Evolutionary conservation across 75 land plant species (phyloP).

Genomic region (Pinus taeda): DNA sequence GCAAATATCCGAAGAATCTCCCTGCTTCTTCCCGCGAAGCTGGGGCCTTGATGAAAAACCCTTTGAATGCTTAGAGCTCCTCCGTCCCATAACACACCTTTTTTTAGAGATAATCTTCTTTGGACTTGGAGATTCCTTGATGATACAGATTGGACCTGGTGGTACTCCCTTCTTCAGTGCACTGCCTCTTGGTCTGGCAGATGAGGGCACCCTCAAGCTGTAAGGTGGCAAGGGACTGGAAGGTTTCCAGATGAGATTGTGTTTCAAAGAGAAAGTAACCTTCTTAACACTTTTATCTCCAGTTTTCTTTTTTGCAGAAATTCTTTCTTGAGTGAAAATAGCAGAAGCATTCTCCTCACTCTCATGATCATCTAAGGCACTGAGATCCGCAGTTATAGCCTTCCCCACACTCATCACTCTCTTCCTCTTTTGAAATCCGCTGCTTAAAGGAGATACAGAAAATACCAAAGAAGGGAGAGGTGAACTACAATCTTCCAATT

Average conservation of each 20-base stretch:
- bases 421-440: conserved; percentile 59
- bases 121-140: conserved; percentile 6
- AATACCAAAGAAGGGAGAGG: conserved; percentile 9
- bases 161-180: conserved; percentile 47
- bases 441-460: conserved; percentile 5
- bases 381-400: not conserved
- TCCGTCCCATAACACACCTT: not conserved
- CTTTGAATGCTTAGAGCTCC: not conserved
- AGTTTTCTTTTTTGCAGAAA: not conserved
- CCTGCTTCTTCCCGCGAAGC: not conserved
- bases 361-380: conserved; percentile 10
- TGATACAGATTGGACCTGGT: conserved; percentile 38
- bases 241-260: conserved; percentile 51
- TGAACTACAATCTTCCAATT: conserved; percentile 6
- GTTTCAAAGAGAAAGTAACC: conserved; percentile 41
- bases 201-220: conserved; percentile 37
- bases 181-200: conserved; percentile 50
- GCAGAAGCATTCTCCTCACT: not conserved
- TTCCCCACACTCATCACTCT: conserved; percentile 33
- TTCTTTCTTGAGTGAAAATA: not conserved
- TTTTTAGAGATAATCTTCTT: not conserved
- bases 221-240: conserved; percentile 39
- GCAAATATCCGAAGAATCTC: not conserved
- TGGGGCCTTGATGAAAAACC: not conserved
- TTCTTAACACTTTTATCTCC: conserved; percentile 23